Conservation (phyloP, 2,329 filamentous ascomycete species). For the Calonectria hawksworthii region DNA sequence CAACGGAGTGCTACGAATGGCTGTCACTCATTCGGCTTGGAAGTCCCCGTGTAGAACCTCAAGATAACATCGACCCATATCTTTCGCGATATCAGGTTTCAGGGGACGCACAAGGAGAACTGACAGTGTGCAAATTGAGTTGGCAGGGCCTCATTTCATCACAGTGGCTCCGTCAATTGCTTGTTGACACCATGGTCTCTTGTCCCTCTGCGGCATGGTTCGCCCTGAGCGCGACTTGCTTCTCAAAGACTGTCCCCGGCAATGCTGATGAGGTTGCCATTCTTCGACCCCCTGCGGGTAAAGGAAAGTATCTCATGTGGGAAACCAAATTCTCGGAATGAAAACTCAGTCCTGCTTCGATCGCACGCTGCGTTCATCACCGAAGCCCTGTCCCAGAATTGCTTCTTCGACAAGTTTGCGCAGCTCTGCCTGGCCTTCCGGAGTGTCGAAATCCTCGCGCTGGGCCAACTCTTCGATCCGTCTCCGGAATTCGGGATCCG, state of each 20-base stretch:
- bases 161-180: slow-evolving; percentile 63
- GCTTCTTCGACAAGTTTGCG: slow-evolving; percentile 86
- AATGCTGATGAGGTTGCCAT: slow-evolving; percentile 66
- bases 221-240: slow-evolving; percentile 65
- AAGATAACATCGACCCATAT: slow-evolving; percentile 76
- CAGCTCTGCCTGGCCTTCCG: slow-evolving; percentile 84
- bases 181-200: slow-evolving; percentile 60
- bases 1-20: slow-evolving; percentile 80
- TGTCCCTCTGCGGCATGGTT: slow-evolving; percentile 67
- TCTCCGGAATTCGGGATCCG: slow-evolving; percentile 86
- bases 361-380: slow-evolving; percentile 76
- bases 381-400: slow-evolving; percentile 74
- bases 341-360: slow-evolving; percentile 66
- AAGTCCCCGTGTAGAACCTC: slow-evolving; percentile 72
- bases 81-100: slow-evolving; percentile 77
- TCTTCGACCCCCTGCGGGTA: slow-evolving; percentile 63
- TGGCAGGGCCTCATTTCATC: slow-evolving; percentile 73
- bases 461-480: slow-evolving; percentile 91
- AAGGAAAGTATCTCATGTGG: slow-evolving; percentile 72
- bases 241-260: slow-evolving; percentile 60
- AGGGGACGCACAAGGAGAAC: slow-evolving; percentile 47
- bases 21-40: slow-evolving; percentile 75
- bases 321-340: slow-evolving; percentile 65
- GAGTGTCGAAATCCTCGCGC: slow-evolving; percentile 85
- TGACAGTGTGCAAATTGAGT: slow-evolving; percentile 63